phyloP scores from a whole-genome alignment of 2,329 filamentous ascomycete species.

The Blastomyces parvus region DNA sequence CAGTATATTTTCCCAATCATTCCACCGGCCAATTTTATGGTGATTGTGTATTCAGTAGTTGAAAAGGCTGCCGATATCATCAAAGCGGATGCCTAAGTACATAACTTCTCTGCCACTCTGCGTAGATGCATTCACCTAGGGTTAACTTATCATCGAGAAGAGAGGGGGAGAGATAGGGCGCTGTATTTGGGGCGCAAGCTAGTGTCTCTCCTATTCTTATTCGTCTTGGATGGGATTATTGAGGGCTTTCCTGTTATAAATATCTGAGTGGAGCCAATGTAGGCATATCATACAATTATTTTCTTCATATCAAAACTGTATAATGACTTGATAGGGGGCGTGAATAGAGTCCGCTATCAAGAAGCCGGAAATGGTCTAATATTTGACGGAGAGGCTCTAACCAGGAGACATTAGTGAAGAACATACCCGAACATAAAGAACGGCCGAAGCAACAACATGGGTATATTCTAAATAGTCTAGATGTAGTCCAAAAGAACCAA shows the following conservation, averaged over 20 bases:
- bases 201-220: not conserved
- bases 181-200: not conserved
- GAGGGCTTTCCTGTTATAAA: not conserved
- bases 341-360: no score
- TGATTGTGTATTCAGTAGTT: slow-evolving; percentile 25
- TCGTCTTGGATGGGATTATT: not conserved
- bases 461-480: not conserved
- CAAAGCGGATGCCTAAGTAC: slow-evolving; percentile 16
- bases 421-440: not conserved
- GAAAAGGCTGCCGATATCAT: slow-evolving; percentile 26
- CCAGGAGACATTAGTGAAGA: not conserved
- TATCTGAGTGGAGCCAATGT: not conserved
- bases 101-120: not conserved
- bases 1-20: slow-evolving; percentile 25
- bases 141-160: not conserved
- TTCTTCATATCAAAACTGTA: not conserved
- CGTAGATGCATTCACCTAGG: not conserved
- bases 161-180: not conserved
- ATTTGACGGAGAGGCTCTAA: not conserved
- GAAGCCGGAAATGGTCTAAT: not conserved
- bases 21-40: slow-evolving; percentile 21
- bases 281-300: not conserved
- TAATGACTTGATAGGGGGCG: not conserved
- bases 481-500: no score
- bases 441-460: not conserved